Base-by-base conservation (phyloP, 805 yeast species). In the Ogataea corticis region DNA sequence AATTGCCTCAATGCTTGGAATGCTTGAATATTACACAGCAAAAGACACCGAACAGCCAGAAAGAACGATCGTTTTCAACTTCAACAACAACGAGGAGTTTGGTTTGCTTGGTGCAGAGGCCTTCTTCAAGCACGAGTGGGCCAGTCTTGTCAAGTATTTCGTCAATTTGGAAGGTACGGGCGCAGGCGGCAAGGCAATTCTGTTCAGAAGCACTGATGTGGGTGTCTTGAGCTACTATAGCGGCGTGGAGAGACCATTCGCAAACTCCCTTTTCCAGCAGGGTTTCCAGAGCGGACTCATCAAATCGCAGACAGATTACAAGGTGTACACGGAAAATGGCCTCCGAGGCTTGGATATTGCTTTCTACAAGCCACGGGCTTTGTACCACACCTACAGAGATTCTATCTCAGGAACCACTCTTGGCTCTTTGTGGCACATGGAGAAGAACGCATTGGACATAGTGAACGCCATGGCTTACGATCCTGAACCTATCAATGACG, bases 161-260 rank as follows among this genome's bases (percentile, higher is more conserved):
- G 71, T 90, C 52, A 91, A 91, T 61, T 68, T 90, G 51, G 97
- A 90, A 69, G 97, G 97, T 14, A 87, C 96, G 0, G 97, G 97
- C 2, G 85, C 94, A 1, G 96, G 96, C 19, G 91, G 94, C 3
- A 80, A 85, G 53, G 87, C 96, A 1, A 73, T 87, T 16, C 67
- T 90, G 39, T 89, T 91, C 63, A 76, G 97, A 63, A 82, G 90
- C n/a, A 80, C 95, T 0, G 95, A 89, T 59, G 75, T 74, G 50
- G 87, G 86, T 1, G 79, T 88, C 11, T 80, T 85, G 1, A 76
- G 77, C 48, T 75, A 79, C 52, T 76, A 77, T 50, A 63, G 72
- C 17, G 71, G 73, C 3, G 91, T 80, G 1, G 67, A 77, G 46
- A 70, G 70, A 37, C 96, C 96, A 0, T 88, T 80, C 68, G 96